Conservation (phyloP, 192 early-diverging fungal genomes). For the Jimgerdemannia flammicorona region DNA sequence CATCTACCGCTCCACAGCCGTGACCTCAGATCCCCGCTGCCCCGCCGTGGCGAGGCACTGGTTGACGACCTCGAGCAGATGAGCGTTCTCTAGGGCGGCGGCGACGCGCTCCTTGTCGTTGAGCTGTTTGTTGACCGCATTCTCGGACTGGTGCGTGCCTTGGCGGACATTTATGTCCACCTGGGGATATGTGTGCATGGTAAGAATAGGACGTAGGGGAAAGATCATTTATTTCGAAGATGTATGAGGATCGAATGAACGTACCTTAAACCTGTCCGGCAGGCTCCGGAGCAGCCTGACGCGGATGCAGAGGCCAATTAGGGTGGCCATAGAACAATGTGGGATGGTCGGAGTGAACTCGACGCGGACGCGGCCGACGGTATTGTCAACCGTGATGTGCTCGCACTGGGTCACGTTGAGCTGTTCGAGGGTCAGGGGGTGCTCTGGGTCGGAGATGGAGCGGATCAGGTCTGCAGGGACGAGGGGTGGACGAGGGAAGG, state of each 20-base stretch:
- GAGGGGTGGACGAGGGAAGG: neutral
- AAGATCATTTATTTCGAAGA: neutral
- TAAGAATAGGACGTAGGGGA: conserved; percentile 10
- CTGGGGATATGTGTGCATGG: conserved; percentile 13
- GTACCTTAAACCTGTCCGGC: conserved; percentile 86
- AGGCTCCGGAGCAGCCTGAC: conserved; percentile 84
- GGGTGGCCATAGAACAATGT: conserved; percentile 98
- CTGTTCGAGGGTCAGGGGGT: conserved; percentile 96
- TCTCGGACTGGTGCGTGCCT: conserved; percentile 95
- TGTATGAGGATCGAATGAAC: neutral
- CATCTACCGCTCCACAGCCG: neutral
- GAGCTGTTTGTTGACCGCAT: conserved; percentile 95
- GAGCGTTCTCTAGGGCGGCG: conserved; percentile 93
- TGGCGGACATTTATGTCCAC: conserved; percentile 87
- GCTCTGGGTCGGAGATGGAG: conserved; percentile 97
- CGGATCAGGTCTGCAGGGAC: conserved; percentile 74
- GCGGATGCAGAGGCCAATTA: conserved; percentile 97
- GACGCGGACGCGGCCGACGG: conserved; percentile 63
- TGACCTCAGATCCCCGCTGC: conserved; percentile 16
- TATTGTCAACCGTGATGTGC: conserved; percentile 79
- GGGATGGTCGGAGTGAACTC: conserved; percentile 97
- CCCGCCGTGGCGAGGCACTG: conserved; percentile 72
- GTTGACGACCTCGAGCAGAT: conserved; percentile 93
- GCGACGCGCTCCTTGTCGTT: conserved; percentile 99
- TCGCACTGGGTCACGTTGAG: conserved; percentile 89